Evolutionary conservation across 2,329 filamentous ascomycete genomes (phyloP), one percentile per base, ranked within the genome.

Genomic region (Hortaea sp.): DNA sequence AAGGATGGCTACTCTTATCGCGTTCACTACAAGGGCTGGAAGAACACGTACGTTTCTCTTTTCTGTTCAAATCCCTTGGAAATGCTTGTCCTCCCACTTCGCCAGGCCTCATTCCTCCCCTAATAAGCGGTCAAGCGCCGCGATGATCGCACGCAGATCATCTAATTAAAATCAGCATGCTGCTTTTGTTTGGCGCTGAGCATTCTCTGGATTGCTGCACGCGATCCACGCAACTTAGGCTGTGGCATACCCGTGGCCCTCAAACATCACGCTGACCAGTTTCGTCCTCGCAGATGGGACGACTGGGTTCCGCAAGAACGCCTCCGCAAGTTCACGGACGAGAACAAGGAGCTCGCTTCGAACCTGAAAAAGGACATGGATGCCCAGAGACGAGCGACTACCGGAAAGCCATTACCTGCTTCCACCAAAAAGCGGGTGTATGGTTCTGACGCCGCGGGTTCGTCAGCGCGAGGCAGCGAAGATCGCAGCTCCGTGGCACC

Each of bases 11-110:
- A 81, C 63, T 81, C 88, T 64, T 98, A 94, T 71, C 85, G 86
- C 62, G 85, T 98, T 46, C 92, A 98, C 69, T 98, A 98, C 73
- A 97, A 97, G 69, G 92, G 92, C 61, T 98, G 92, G 92, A 98
- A 98, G 75, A 89, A 90, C 66, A 95, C 88, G 32, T 35, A 35
- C 4, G 76, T 85, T 71, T 70, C 81, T 81, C 35, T 39, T 46
- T 38, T 13, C 43, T 42, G 12, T 34, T 41, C 11, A 7, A n/a
- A 38, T 13, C 31, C 20, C 20, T 20, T 20, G 20, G 20, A 20
- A 20, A 20, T 20, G 20, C 20, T 49, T 32, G 7, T 9, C 11
- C 32, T 20, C 29, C 41, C 28, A 28, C n/a, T 39, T 40, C 11
- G 27, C 13, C 11, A 12, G 11, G 11, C 42, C 12, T 37, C 43